Conservation (phyloP, 2,329 filamentous ascomycete species). For the Exophiala sideris region DNA sequence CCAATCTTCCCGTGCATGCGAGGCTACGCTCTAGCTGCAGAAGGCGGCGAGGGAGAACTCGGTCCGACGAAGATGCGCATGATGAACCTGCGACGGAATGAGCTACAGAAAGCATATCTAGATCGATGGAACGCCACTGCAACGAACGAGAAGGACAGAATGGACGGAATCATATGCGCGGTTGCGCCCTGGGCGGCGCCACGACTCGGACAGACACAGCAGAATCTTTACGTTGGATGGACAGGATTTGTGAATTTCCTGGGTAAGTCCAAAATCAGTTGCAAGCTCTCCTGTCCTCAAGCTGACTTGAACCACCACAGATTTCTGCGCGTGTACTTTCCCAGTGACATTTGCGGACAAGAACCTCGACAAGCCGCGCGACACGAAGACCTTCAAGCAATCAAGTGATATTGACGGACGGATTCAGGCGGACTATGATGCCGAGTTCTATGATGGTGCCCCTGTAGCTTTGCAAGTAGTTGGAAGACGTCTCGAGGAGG, state of each 20-base stretch:
- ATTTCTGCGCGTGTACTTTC: slow-evolving; percentile 28
- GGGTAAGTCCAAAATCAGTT: slow-evolving; percentile 20
- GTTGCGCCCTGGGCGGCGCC: slow-evolving; percentile 36
- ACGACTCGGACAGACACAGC: slow-evolving; percentile 30
- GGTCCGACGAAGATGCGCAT: slow-evolving; percentile 31
- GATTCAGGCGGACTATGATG: slow-evolving; percentile 31
- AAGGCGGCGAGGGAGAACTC: slow-evolving; percentile 28
- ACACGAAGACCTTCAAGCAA: slow-evolving; percentile 26
- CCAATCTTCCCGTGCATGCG: slow-evolving; percentile 29
- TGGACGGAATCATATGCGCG: slow-evolving; percentile 37
- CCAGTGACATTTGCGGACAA: slow-evolving; percentile 29
- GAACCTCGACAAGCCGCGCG: slow-evolving; percentile 19
- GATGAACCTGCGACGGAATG: slow-evolving; percentile 31
- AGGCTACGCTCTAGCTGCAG: slow-evolving; percentile 25
- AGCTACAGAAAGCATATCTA: slow-evolving; percentile 36
- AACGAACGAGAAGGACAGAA: slow-evolving; percentile 30
- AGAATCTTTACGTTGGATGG: slow-evolving; percentile 29
- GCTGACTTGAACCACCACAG: slow-evolving; percentile 29
- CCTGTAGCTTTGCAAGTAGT: slow-evolving; percentile 33
- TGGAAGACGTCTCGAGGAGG: slow-evolving; percentile 32
- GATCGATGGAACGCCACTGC: slow-evolving; percentile 36
- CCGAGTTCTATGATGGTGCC: slow-evolving; percentile 33
- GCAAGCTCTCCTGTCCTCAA: neutral
- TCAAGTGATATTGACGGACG: slow-evolving; percentile 30
- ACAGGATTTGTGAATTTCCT: slow-evolving; percentile 32